Conservation (phyloP, 257 asterid genomes). For the Coffea eugenioides region DNA sequence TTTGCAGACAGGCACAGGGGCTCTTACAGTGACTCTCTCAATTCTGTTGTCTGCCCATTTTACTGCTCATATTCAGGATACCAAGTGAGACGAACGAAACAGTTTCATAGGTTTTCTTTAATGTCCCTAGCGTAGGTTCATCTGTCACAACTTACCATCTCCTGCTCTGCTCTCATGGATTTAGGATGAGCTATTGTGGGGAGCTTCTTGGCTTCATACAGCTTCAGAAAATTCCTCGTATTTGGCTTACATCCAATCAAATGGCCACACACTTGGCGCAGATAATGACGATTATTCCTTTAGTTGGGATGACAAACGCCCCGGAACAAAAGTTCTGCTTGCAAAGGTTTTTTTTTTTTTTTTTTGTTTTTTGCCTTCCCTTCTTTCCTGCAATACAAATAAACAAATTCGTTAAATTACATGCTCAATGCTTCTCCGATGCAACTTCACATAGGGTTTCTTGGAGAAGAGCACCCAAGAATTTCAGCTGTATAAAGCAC, state of each 20-base stretch:
- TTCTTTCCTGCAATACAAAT: too few relatives aligned
- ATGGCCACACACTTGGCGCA: constrained; percentile 72
- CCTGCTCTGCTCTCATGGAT: not conserved
- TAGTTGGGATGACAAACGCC: constrained; percentile 89
- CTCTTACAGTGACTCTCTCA: constrained; percentile 77
- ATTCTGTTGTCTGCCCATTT: constrained; percentile 74
- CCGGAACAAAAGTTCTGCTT: constrained; percentile 77
- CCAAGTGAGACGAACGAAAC: constrained; percentile 44
- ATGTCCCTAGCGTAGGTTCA: not conserved
- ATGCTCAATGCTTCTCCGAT: not conserved
- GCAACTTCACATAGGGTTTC: constrained; percentile 39
- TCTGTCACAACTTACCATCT: too few relatives aligned
- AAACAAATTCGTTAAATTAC: not conserved
- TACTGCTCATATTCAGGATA: constrained; percentile 87
- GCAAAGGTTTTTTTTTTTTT: constrained; percentile 68
- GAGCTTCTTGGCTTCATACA: constrained; percentile 85
- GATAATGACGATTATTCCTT: constrained; percentile 68
- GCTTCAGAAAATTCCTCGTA: constrained; percentile 57
- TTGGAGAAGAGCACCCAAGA: constrained; percentile 55
- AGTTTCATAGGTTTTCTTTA: not conserved
- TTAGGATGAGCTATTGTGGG: constrained; percentile 92
- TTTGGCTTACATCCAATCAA: constrained; percentile 60
- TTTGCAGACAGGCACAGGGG: constrained; percentile 76
- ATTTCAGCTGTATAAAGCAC: constrained; percentile 64
- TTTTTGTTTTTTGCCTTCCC: too few relatives aligned